Evolutionary conservation across 2,329 filamentous ascomycete species (phyloP), one percentile per base, ranked within the genome.

Genomic region (Helotiales sp.): DNA sequence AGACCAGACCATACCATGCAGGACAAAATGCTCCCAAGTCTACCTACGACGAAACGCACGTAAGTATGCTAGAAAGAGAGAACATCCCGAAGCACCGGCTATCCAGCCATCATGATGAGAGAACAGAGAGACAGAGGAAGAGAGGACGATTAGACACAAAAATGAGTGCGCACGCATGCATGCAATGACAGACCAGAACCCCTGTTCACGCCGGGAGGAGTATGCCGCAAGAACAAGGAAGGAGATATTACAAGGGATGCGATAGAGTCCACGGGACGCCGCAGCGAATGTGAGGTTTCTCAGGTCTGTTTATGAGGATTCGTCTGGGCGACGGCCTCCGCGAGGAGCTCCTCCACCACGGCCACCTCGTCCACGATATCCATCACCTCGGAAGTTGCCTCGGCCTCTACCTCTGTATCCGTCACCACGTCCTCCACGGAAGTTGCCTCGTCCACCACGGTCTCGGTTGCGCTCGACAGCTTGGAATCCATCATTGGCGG

Each of bases 401-500:
- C 82, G 81, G n/a, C 65, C 61, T 47, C 82, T 80, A 62, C 82
- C 81, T 45, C 64, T 26, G 70, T 79, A 79, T 40, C 83, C 84
- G 64, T 79, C 80, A 67, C 84, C 83, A 63, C 79, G 79, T 64
- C 85, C 84, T 62, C 80, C 80, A 74, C 77, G 73, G 66, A 71
- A 74, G 61, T 82, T 81, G 68, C 86, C 85, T 64, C 86, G 82
- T 58, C 84, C 81, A 50, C 80, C 78, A 40, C 81, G 82, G 64
- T 87, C 78, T 34, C 81, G 82, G 64, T 87, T 86, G 66, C 83
- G 80, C 74, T 87, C 87, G 11, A 93, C 91, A 75, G 90, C 87
- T 67, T 90, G 88, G 83, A 93, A 93, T 26, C 91, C 91, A 75
- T 93, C 91, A 71, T 84, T 83, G 59, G 84, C 81, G 57, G 77